Conservation (phyloP, 2,329 filamentous ascomycete genomes). For the Penicillium sp. region DNA sequence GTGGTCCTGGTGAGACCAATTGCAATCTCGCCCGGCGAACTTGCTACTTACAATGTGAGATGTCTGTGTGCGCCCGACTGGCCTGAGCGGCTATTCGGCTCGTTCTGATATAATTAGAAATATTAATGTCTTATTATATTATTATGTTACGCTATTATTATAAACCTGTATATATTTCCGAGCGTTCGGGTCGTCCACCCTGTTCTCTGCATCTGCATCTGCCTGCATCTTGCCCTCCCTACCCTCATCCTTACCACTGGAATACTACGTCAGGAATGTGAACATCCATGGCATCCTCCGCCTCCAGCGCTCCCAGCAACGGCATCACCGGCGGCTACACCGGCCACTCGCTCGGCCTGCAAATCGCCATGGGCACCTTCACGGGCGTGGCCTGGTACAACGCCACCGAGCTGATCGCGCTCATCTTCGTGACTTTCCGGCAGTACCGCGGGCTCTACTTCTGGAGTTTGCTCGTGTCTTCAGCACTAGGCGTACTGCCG, state of each 20-base stretch:
- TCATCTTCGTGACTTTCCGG: constrained; percentile 48
- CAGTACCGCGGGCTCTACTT: constrained; percentile 48
- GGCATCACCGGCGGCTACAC: constrained; percentile 33
- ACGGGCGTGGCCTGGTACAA: constrained; percentile 49
- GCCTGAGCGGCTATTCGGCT: background rate
- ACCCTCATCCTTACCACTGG: too few species aligned
- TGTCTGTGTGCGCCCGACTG: too few species aligned
- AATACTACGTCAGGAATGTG: too few species aligned
- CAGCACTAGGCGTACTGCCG: constrained; percentile 41
- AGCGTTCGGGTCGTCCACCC: too few species aligned
- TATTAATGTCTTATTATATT: too few species aligned
- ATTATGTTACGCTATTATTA: background rate
- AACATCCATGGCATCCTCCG: constrained; percentile 8
- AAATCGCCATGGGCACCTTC: constrained; percentile 45
- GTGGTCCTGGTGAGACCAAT: too few species aligned
- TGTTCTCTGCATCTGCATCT: background rate
- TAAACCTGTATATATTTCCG: background rate
- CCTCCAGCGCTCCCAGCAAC: constrained; percentile 9
- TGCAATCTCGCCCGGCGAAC: background rate
- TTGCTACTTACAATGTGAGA: too few species aligned
- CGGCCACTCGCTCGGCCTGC: constrained; percentile 31
- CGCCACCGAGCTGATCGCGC: constrained; percentile 46
- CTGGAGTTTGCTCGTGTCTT: constrained; percentile 46
- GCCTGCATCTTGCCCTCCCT: too few species aligned
- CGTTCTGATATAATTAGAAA: background rate